Evolutionary conservation across 228 moss, liverwort and hornwort genomes (phyloP), one percentile per base, ranked within the genome.

Genomic region (Sphagnum magellanicum): DNA sequence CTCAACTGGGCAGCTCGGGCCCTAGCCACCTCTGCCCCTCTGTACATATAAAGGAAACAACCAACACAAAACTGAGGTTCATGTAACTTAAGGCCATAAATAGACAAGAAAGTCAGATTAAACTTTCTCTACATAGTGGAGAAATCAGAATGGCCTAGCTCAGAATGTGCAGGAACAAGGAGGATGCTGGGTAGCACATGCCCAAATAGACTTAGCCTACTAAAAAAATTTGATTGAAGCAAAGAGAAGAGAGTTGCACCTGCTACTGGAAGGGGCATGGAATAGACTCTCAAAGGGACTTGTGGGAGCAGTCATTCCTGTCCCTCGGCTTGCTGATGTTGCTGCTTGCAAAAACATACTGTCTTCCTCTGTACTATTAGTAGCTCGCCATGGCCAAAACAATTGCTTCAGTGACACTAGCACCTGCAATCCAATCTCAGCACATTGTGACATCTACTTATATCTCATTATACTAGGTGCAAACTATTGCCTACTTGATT

Each of bases 381-480:
- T 74, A 49, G 91, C 82, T 67, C 89, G 89, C 96, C 96, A 96
- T 49, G 96, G 96, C 96, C 96, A 96, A 70, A 91, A 96, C 66
- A 80, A 68, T 63, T 79, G 76, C 78, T 83, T 77, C 52, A 85
- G 76, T 16, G 74, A 78, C 74, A 67, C 73, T 50, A 89, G 64
- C 59, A 79, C 77, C 79, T 79, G 77, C 65, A 53, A 64, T 67
- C 16, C 49, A 58, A 46, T 53, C 32, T 32, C 32, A 32, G 32
- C 32, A 32, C 32, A 32, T 32, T 32, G 61, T 49, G 48, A 16
- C 46, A 63, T n/a, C 17, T 12, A 55, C 55, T 55, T 12, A 55
- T 55, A 8, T 55, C 55, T 55, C 55, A 55, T 55, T 55, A 32
- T 32, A 32, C 32, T 32, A 32, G 32, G 32, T 32, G 32, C 32